Base-by-base conservation (phyloP, 352 stramenopile genomes). In the Ophiocytium majus region DNA sequence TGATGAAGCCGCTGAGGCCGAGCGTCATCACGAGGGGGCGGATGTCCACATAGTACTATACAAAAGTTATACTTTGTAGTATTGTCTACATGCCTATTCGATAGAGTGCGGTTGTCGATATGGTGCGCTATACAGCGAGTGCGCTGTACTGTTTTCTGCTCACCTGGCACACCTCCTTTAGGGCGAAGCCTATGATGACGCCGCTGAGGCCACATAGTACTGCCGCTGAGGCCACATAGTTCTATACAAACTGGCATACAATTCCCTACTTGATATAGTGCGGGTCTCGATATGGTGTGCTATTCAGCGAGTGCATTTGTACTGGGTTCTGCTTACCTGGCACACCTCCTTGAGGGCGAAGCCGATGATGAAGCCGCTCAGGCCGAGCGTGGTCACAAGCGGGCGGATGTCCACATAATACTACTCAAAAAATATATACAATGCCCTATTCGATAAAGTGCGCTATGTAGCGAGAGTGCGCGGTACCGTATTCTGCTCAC, bases 381-480 rank as follows among this genome's bases (percentile, higher is more conserved):
- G 37, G 23, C 79, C 79, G 37, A 83, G 50, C 33, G 31, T 37
- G 33, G 79, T 64, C 23, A 83, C 63, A 17, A 83, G 50, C 0
- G 37, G 79, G 31, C 28, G 80, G 23, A 37, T 79, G 79, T 81
- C 37, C 1, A 76, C 43, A 57, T 14, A 5, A 57, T 14, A 57
- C 14, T 14, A 5, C 5, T 14, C 14, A 9, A 36, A 76, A 23
- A 9, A 36, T 14, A 33, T 23, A 76, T 33, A 76, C n/a, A n/a
- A n/a, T n/a, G n/a, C n/a, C n/a, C n/a, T n/a, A n/a, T n/a, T n/a
- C n/a, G n/a, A n/a, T n/a, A n/a, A n/a, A n/a, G n/a, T n/a, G n/a
- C n/a, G n/a, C n/a, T n/a, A n/a, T n/a, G n/a, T n/a, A n/a, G n/a
- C n/a, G n/a, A n/a, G n/a, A n/a, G n/a, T n/a, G n/a, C n/a, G n/a